A percentile compares a stretch with the other conserved stretches of the same genome.
Evolutionary conservation across 148 eudicot species (phyloP).

Genomic region (Camellia granthamiana): DNA sequence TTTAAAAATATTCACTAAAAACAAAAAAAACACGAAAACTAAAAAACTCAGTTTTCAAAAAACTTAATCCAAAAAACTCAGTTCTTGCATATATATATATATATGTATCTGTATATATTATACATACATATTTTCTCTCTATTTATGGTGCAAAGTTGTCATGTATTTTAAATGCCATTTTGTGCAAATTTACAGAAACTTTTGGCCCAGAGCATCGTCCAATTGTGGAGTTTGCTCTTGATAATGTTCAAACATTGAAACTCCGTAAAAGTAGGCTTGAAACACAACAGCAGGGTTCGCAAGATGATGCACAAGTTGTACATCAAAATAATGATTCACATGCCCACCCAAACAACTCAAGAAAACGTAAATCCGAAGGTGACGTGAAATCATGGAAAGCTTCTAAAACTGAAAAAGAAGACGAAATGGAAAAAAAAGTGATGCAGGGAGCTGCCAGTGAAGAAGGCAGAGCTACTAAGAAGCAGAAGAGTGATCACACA

Average conservation of each 20-base stretch:
- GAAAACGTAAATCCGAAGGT: constrained; percentile 52
- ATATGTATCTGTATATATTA: background rate
- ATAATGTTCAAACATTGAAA: constrained; percentile 73
- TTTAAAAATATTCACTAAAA: no score
- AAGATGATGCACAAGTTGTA: constrained; percentile 15
- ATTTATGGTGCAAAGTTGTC: background rate
- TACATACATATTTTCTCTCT: background rate
- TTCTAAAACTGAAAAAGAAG: constrained; percentile 20
- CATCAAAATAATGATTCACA: constrained; percentile 29
- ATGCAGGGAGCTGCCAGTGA: constrained; percentile 22
- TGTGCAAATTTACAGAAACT: constrained; percentile 41
- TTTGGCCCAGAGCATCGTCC: constrained; percentile 91
- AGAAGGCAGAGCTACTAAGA: constrained; percentile 29
- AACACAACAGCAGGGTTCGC: constrained; percentile 29
- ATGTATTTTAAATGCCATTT: background rate
- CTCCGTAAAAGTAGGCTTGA: constrained; percentile 52
- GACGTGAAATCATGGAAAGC: constrained; percentile 23
- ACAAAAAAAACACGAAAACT: no score
- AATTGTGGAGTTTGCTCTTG: constrained; percentile 93
- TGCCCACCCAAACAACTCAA: constrained; percentile 24
- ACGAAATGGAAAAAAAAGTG: constrained; percentile 13
- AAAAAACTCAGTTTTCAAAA: no score
- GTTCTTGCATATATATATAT: no score
- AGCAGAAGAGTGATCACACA: constrained; percentile 19
- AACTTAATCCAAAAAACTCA: no score